Conservation (phyloP, 108 stramenopile species). For the Mediolabrus comicus region DNA sequence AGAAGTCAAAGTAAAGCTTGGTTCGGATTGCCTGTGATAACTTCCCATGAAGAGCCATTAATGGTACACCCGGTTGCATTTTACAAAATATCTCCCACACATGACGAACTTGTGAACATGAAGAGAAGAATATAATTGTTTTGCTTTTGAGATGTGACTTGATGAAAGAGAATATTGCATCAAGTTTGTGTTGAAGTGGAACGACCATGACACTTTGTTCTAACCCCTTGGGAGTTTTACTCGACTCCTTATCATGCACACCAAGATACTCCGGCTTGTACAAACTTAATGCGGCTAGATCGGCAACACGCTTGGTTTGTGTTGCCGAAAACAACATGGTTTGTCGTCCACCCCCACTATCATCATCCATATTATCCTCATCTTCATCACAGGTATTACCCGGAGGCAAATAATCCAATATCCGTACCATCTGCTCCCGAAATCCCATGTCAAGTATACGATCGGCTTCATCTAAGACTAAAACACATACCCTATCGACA, state of each 20-base stretch:
- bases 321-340: slow-evolving; percentile 99
- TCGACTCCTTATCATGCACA: slow-evolving; percentile 91
- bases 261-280: slow-evolving; percentile 92
- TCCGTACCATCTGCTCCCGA: slow-evolving; percentile 88
- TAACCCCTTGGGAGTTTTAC: slow-evolving; percentile 82
- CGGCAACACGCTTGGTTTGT: slow-evolving; percentile 95
- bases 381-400: slow-evolving; percentile 31
- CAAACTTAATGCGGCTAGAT: slow-evolving; percentile 93
- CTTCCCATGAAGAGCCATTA: slow-evolving; percentile 99
- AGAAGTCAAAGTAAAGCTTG: slow-evolving; percentile 95
- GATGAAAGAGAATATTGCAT: slow-evolving; percentile 95
- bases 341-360: slow-evolving; percentile 60
- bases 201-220: slow-evolving; percentile 89
- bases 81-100: slow-evolving; percentile 90
- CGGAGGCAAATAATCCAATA: slow-evolving; percentile 89
- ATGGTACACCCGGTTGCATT: slow-evolving; percentile 93
- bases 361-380: slow-evolving; percentile 27
- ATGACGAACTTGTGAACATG: slow-evolving; percentile 96
- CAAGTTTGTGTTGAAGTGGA: slow-evolving; percentile 90
- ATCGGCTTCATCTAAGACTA: slow-evolving; percentile 99
- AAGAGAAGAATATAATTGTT: slow-evolving; percentile 95
- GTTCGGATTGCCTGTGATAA: slow-evolving; percentile 92
- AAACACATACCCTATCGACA: slow-evolving; percentile 75
- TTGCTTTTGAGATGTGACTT: slow-evolving; percentile 94
- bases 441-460: slow-evolving; percentile 98